Base-by-base conservation (phyloP, 2,329 filamentous ascomycete species). In the Triangularia setosa region DNA sequence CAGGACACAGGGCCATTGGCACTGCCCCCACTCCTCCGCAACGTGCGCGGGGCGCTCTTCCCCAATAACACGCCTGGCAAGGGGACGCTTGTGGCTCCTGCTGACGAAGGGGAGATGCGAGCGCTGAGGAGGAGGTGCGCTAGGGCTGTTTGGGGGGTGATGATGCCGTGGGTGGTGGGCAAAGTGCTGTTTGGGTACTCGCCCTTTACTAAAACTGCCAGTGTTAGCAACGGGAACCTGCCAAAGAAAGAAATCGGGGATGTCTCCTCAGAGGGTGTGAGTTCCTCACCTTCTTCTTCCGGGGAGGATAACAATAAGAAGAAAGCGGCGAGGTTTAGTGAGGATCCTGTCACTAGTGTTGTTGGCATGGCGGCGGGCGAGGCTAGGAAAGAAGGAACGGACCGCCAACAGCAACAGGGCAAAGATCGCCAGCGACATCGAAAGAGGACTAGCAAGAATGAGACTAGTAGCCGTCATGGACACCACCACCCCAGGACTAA, bases 11-110 rank as follows among this genome's bases (percentile, higher is more conserved):
- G 40, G 2, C 40, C 40, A 21, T 14, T 48, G 40, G 40, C 40
- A 70, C 80, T 93, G 63, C 87, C 90, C 74, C 81, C 82, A 74
- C 77, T 91, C 69, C 84, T 94, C 72, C 86, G 87, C 74, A 84
- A 87, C 69, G 83, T 91, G 72, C 90, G 95, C 74, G 87, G 85
- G 72, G 86, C 90, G 66, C 81, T 98, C 63, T 98, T 97, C 75
- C 94, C 95, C 69, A 90, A 92, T 78, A 96, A 96, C 77, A 82
- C 86, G 71, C 88, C 90, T 9, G 89, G 88, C 65, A 84, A 86
- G 69, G 81, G 87, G 71, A 83, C 84, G 65, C 79, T 88, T 69
- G 78, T 83, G 60, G 83, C 89, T 60, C 87, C 88, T 65, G 81
- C 82, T 58, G 83, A 83, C 67, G 81, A 87, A 62, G 80, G 85